These are phyloP conservation scores for Brassica carinata DNA, from an alignment of 345 rosid genomes.

Conservation along the genomic window DNA sequence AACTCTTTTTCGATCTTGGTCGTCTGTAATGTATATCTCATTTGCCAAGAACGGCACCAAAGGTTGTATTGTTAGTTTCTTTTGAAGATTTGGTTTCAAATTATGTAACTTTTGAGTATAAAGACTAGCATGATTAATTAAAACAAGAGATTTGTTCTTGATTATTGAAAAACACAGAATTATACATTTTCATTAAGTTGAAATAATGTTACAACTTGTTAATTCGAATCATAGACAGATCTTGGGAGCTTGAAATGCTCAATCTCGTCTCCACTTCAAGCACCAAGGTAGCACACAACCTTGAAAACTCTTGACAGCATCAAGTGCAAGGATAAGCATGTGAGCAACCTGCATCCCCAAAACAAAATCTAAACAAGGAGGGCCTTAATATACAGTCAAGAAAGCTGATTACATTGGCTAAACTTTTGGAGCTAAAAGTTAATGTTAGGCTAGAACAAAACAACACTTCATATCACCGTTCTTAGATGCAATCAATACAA, in stretches of 20 bases:
- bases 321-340: neutral
- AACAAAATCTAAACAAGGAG: neutral
- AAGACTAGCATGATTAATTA: no score
- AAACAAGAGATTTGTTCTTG: neutral
- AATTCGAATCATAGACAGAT: neutral
- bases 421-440: slow-evolving; percentile 25
- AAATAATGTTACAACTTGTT: neutral
- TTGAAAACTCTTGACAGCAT: neutral
- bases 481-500: slow-evolving; percentile 32
- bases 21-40: no score
- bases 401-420: slow-evolving; percentile 30
- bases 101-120: no score
- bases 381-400: slow-evolving; percentile 35
- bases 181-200: neutral
- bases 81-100: no score
- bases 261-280: neutral
- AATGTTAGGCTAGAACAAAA: slow-evolving; percentile 32
- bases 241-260: neutral
- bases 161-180: neutral
- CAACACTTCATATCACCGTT: slow-evolving; percentile 43
- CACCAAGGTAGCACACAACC: neutral
- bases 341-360: neutral
- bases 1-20: no score
- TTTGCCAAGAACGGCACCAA: no score
- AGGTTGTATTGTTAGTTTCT: no score